Evolutionary conservation across 768 basidiomycete genomes (phyloP).

Genomic region (Clitopilus passeckerianus): DNA sequence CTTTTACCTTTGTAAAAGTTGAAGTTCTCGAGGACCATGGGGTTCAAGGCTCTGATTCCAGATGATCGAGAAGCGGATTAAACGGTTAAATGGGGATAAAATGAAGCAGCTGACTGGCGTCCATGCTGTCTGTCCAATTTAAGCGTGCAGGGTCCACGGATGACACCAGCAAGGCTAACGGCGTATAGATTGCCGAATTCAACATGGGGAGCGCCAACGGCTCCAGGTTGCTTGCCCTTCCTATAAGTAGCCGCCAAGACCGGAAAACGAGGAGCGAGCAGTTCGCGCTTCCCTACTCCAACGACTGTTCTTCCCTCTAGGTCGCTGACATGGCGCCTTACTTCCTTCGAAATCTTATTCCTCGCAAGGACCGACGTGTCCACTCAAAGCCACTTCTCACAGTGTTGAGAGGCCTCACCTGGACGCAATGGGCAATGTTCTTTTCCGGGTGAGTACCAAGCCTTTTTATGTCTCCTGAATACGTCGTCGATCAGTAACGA

Average conservation of each 20-base stretch:
- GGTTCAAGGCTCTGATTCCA: neutral
- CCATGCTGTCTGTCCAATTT: neutral
- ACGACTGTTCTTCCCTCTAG: neutral
- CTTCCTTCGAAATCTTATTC: slow-evolving; percentile 43
- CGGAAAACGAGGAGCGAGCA: neutral
- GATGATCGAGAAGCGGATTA: neutral
- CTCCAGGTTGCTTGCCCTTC: neutral
- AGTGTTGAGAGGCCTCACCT: slow-evolving; percentile 39
- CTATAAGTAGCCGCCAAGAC: neutral
- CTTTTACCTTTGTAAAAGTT: neutral
- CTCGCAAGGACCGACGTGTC: slow-evolving; percentile 35
- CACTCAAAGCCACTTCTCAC: slow-evolving; percentile 34
- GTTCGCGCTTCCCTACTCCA: neutral
- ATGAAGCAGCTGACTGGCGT: neutral
- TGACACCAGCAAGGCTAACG: neutral
- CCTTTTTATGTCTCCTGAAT: slow-evolving; percentile 3
- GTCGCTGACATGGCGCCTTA: slow-evolving; percentile 37
- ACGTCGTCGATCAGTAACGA: neutral
- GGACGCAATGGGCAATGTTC: slow-evolving; percentile 55
- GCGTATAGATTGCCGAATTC: neutral
- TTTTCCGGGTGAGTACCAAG: slow-evolving; percentile 51
- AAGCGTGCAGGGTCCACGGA: neutral
- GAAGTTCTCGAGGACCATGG: neutral
- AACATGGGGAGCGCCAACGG: neutral
- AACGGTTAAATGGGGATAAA: neutral